Percentiles rank a stretch among this genome's conserved stretches.
These are phyloP conservation scores for Camellia japonica DNA, from an alignment of 148 eudicot genomes.

Conservation along the genomic window DNA sequence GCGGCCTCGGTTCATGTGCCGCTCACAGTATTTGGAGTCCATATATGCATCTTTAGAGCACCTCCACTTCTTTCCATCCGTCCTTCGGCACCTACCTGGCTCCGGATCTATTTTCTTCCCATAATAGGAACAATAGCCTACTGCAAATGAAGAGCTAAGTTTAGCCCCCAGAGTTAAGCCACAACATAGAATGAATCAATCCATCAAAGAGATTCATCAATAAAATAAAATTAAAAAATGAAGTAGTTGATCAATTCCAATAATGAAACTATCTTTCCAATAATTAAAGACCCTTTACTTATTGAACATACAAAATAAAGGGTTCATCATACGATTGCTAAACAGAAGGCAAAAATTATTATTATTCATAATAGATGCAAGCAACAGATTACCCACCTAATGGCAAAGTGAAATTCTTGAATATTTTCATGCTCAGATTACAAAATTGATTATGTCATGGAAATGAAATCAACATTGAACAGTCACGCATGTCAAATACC, in stretches of 20 bases:
- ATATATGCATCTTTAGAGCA: slow-evolving; percentile 56
- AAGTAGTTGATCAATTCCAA: background rate
- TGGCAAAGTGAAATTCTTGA: background rate
- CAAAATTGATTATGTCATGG: background rate
- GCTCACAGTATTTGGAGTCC: slow-evolving; percentile 61
- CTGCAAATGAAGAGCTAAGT: slow-evolving; percentile 20
- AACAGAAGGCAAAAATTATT: background rate
- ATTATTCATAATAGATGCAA: background rate
- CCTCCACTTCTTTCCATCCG: slow-evolving; percentile 59
- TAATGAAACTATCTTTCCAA: background rate
- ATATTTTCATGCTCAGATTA: slow-evolving; percentile 5
- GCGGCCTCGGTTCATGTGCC: slow-evolving; percentile 62
- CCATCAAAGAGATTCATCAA: background rate
- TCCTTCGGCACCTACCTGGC: slow-evolving; percentile 59
- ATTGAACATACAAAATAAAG: background rate
- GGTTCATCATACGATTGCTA: background rate
- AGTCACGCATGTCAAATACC: background rate
- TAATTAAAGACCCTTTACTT: background rate
- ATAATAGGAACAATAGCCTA: slow-evolving; percentile 53
- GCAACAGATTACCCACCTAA: background rate
- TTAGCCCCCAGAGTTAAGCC: background rate
- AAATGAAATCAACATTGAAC: background rate
- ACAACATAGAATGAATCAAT: background rate
- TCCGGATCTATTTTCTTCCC: slow-evolving; percentile 60
- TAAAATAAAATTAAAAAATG: background rate